Evolutionary conservation across 345 rosid species (phyloP).

Genomic region (Mallotus nudiflorus): DNA sequence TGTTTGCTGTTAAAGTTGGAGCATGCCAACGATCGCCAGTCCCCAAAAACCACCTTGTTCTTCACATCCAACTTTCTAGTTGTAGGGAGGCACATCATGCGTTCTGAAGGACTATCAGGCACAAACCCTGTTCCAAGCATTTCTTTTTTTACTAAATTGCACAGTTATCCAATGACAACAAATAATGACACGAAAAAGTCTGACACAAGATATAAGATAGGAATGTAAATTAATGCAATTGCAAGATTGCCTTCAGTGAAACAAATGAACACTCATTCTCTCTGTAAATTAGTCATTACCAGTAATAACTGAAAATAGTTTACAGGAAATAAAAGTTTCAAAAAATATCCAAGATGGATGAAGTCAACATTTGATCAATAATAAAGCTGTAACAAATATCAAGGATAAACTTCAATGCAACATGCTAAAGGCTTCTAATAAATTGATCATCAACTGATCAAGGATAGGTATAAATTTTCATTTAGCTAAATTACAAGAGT

Average conservation of each 20-base stretch:
- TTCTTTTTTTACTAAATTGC: not conserved
- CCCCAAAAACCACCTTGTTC: constrained; percentile 86
- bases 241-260: not conserved
- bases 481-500: too few relatives aligned
- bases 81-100: constrained; percentile 69
- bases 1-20: constrained; percentile 85
- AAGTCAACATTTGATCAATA: too few relatives aligned
- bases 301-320: not conserved
- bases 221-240: not conserved
- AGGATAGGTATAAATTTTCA: too few relatives aligned
- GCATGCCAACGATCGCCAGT: constrained; percentile 84
- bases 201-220: not conserved
- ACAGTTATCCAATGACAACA: not conserved
- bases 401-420: too few relatives aligned
- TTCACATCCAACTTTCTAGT: constrained; percentile 86
- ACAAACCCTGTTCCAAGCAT: constrained; percentile 56
- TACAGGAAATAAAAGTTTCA: not conserved
- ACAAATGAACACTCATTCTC: not conserved
- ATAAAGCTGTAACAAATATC: too few relatives aligned
- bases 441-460: too few relatives aligned
- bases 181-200: not conserved
- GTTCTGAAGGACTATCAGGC: constrained; percentile 73
- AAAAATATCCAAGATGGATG: not conserved
- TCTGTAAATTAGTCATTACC: not conserved
- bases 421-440: too few relatives aligned